phyloP scores from a whole-genome alignment of 106 monocot genomes.

The Dendrobium chrysotoxum region DNA sequence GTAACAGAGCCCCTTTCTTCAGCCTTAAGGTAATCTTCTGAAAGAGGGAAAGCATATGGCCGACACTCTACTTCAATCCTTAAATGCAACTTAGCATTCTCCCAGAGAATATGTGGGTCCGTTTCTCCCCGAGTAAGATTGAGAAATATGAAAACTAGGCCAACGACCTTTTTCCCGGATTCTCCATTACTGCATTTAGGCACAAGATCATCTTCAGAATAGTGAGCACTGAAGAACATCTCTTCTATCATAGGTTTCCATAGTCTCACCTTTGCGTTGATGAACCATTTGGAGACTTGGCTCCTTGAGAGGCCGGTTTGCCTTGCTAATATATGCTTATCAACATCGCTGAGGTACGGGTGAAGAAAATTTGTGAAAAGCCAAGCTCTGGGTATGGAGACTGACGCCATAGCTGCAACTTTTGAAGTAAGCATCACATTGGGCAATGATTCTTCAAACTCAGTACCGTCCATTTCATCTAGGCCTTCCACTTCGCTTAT shows the following conservation, averaged over 20 bases:
- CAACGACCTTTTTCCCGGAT: conserved; percentile 78
- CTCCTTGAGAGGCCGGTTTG: too few relatives aligned
- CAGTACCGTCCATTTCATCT: conserved; percentile 22
- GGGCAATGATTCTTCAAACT: conserved; percentile 25
- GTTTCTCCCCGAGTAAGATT: conserved; percentile 37
- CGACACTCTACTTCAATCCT: conserved; percentile 47
- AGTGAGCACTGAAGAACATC: conserved; percentile 78
- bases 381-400: conserved; percentile 71
- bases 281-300: too few relatives aligned
- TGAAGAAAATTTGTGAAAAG: too few relatives aligned
- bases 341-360: too few relatives aligned
- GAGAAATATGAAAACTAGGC: conserved; percentile 72
- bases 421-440: conserved; percentile 60
- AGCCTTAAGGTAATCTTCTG: conserved; percentile 52
- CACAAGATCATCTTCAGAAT: conserved; percentile 50
- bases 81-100: conserved; percentile 77
- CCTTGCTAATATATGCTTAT: too few relatives aligned
- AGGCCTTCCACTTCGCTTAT: conserved; percentile 72
- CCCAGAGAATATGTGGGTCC: conserved; percentile 62
- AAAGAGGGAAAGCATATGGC: conserved; percentile 68
- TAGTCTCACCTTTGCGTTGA: too few relatives aligned
- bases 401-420: conserved; percentile 57
- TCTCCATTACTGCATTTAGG: conserved; percentile 63
- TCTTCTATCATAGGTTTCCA: too few relatives aligned
- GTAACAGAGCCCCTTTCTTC: conserved; percentile 54